A percentile compares a stretch with the other conserved stretches of the same genome.
Evolutionary conservation across 2,329 filamentous ascomycete species (phyloP).

Genomic region (Diaporthe batatas): DNA sequence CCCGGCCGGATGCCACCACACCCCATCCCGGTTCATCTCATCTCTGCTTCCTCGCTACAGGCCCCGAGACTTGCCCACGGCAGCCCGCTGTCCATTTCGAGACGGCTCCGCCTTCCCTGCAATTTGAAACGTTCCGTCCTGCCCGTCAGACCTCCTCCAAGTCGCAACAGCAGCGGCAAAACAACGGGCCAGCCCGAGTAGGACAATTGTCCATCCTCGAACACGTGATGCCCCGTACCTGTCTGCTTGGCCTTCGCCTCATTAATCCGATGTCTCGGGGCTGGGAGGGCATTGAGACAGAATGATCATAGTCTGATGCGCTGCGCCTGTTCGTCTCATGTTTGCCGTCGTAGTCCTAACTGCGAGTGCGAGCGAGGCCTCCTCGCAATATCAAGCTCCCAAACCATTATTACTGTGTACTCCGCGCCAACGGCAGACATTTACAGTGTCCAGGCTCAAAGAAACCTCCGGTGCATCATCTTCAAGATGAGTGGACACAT

Average conservation of each 20-base stretch:
- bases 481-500: neutral
- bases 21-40: constrained; percentile 15
- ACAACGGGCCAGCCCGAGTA: constrained; percentile 12
- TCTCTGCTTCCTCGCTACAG: constrained; percentile 23
- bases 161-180: neutral
- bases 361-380: constrained; percentile 10
- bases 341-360: neutral
- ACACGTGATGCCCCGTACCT: neutral
- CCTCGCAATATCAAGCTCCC: neutral
- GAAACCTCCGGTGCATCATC: neutral
- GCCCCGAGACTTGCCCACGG: constrained; percentile 18
- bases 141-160: neutral
- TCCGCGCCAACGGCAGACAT: neutral
- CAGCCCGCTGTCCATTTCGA: constrained; percentile 29
- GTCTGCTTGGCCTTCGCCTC: neutral
- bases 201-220: neutral
- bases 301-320: neutral
- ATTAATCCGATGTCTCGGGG: neutral
- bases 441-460: neutral
- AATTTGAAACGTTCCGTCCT: constrained; percentile 31
- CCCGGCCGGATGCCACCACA: neutral
- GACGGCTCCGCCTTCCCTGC: constrained; percentile 27
- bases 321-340: constrained; percentile 9
- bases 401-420: too few relatives aligned
- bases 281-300: constrained; percentile 1